Evolutionary conservation across 2,329 filamentous ascomycete genomes (phyloP).

Genomic region (Aureobasidium subglaciale): DNA sequence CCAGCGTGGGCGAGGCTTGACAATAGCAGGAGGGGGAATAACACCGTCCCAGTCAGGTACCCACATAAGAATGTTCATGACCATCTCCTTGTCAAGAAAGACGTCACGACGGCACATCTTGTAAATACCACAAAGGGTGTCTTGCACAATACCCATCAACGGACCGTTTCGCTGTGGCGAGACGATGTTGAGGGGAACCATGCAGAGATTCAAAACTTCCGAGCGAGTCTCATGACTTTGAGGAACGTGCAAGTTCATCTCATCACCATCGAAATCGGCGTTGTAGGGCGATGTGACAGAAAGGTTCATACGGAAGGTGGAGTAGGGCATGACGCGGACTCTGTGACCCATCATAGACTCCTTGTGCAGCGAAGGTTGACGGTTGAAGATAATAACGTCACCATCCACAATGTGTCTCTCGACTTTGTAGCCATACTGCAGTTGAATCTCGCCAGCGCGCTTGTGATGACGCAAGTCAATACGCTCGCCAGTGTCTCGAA

Average conservation of each 20-base stretch:
- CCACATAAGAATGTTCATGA: constrained; percentile 98
- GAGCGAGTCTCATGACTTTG: constrained; percentile 95
- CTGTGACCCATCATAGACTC: constrained; percentile 99
- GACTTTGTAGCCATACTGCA: constrained; percentile 98
- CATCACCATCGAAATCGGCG: constrained; percentile 98
- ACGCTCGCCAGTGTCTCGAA: constrained; percentile 84
- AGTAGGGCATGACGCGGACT: constrained; percentile 97
- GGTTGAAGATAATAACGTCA: constrained; percentile 99
- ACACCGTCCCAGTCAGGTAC: constrained; percentile 96
- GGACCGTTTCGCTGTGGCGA: constrained; percentile 95
- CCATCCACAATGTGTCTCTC: constrained; percentile 94
- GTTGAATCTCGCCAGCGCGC: constrained; percentile 72
- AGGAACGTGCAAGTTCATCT: constrained; percentile 99
- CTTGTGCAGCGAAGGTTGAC: constrained; percentile 97
- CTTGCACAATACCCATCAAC: constrained; percentile 98
- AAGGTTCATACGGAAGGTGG: constrained; percentile 93
- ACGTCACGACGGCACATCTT: constrained; percentile 91
- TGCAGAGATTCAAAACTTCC: constrained; percentile 86
- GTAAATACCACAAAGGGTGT: constrained; percentile 92
- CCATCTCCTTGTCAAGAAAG: constrained; percentile 80
- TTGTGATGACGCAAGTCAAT: constrained; percentile 94
- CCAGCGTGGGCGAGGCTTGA: constrained; percentile 89
- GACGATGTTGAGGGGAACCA: constrained; percentile 98
- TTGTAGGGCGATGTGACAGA: constrained; percentile 99
- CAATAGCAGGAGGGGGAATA: constrained; percentile 85